Percentiles rank a stretch among this genome's conserved stretches.
Conservation (phyloP, 1,139 yeast species). For the Lodderomyces parapsilosis region DNA sequence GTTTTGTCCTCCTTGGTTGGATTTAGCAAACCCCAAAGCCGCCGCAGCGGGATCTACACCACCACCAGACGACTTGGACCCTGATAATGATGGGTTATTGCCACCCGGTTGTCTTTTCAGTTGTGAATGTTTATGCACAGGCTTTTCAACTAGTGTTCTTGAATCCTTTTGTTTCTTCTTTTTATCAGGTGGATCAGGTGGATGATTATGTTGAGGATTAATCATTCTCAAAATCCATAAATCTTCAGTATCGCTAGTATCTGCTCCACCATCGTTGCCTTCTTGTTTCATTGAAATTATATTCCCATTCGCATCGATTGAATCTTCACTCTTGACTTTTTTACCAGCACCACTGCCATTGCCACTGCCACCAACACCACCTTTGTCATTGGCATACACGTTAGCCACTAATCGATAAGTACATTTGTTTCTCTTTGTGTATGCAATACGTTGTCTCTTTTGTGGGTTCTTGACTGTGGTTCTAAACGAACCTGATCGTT, state of each 20-base stretch:
- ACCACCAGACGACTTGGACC: slow-evolving; percentile 13
- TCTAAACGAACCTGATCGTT: slow-evolving; percentile 46
- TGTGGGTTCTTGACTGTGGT: slow-evolving; percentile 50
- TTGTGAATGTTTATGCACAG: slow-evolving; percentile 33
- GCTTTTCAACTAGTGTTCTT: slow-evolving; percentile 48
- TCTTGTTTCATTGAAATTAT: neutral
- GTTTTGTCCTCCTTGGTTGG: slow-evolving; percentile 8
- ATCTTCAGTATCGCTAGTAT: slow-evolving; percentile 20
- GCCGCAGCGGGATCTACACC: no score
- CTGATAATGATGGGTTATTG: no score
- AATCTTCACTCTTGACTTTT: slow-evolving; percentile 8
- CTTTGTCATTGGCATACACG: slow-evolving; percentile 45
- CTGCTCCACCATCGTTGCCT: neutral
- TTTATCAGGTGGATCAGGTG: slow-evolving; percentile 42
- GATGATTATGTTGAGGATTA: slow-evolving; percentile 47
- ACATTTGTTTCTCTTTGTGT: slow-evolving; percentile 50
- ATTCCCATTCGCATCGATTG: neutral
- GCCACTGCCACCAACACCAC: slow-evolving; percentile 13
- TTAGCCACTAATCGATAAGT: slow-evolving; percentile 50
- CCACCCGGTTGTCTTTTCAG: slow-evolving; percentile 18
- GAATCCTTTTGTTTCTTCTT: slow-evolving; percentile 41
- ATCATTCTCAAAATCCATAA: slow-evolving; percentile 53
- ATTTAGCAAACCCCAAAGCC: neutral
- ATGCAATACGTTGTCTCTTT: slow-evolving; percentile 51
- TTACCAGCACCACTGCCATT: slow-evolving; percentile 8